phyloP scores from a whole-genome alignment of 73 alveolate species.

The Paramecium sexaurelia region DNA sequence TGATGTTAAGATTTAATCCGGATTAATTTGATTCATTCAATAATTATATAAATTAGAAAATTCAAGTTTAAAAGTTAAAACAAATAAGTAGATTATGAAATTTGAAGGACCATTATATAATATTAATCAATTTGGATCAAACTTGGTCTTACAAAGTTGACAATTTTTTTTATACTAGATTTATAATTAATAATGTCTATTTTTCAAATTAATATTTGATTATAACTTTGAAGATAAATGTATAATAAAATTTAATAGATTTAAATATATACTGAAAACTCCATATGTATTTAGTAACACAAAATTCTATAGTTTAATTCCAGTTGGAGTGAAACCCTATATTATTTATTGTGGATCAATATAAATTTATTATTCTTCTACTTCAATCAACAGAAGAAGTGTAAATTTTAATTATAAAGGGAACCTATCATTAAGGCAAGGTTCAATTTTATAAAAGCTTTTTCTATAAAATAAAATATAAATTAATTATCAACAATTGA shows the following conservation, averaged over 20 bases:
- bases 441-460: background rate
- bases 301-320: conserved; percentile 64
- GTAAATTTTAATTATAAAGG: background rate
- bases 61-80: too few species aligned
- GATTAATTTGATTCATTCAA: conserved; percentile 30
- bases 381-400: background rate
- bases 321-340: conserved; percentile 7
- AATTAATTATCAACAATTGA: background rate
- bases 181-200: too few species aligned
- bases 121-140: conserved; percentile 40
- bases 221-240: conserved; percentile 69
- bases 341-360: background rate
- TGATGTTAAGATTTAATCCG: background rate
- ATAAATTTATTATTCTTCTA: background rate
- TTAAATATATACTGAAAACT: too few species aligned
- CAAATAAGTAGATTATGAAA: too few species aligned
- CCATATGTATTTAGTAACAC: conserved; percentile 78
- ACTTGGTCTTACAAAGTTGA: conserved; percentile 57
- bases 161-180: conserved; percentile 72
- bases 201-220: too few species aligned
- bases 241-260: too few species aligned
- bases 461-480: background rate
- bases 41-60: background rate
- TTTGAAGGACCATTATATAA: background rate
- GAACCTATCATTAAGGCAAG: background rate